Evolutionary conservation across 768 basidiomycete species (phyloP).

Genomic region (Lentinus tigrinus): DNA sequence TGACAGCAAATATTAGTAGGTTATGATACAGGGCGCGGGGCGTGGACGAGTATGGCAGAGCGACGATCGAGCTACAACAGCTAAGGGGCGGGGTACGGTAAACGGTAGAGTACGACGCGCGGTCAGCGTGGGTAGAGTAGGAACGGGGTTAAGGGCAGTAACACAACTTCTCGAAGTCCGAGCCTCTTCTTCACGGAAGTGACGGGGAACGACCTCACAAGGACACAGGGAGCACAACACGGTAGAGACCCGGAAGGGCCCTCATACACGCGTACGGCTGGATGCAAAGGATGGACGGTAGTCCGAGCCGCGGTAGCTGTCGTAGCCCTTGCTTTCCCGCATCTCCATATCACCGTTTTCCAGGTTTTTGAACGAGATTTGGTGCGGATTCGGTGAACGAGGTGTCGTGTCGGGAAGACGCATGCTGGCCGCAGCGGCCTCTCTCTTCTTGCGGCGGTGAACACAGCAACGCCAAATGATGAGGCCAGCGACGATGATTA

Average conservation of each 20-base stretch:
- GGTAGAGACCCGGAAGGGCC: background rate
- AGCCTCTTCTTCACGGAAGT: slow-evolving; percentile 20
- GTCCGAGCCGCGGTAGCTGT: background rate
- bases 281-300: slow-evolving; percentile 17
- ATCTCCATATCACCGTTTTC: slow-evolving; percentile 17
- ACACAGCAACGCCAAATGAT: slow-evolving; percentile 32
- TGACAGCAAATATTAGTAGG: background rate
- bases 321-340: slow-evolving; percentile 11
- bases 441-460: slow-evolving; percentile 17
- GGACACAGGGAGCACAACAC: background rate
- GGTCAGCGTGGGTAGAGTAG: background rate
- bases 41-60: background rate
- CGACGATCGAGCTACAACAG: slow-evolving; percentile 15
- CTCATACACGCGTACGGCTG: slow-evolving; percentile 8
- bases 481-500: slow-evolving; percentile 25
- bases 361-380: slow-evolving; percentile 16
- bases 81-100: slow-evolving; percentile 1
- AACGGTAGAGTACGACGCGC: background rate
- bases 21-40: background rate
- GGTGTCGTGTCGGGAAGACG: slow-evolving; percentile 11
- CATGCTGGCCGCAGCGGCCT: slow-evolving; percentile 3
- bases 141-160: background rate
- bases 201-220: background rate
- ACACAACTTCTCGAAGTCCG: slow-evolving; percentile 23
- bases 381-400: slow-evolving; percentile 2